Evolutionary conservation across 306 rosid genomes (phyloP), one percentile per base, ranked within the genome.

Genomic region (Prunus dulcis): DNA sequence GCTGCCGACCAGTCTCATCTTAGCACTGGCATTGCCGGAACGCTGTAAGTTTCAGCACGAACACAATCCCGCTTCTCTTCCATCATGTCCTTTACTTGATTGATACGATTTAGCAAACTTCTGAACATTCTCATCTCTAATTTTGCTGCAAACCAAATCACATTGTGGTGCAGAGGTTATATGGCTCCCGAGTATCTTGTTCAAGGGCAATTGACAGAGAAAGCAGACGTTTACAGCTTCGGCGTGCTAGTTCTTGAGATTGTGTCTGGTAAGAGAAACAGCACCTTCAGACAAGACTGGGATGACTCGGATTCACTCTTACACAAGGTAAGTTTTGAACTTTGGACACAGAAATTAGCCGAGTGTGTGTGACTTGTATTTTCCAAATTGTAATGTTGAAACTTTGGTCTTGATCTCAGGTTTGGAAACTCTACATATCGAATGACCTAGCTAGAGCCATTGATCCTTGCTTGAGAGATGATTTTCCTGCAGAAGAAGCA

Each of bases 101-200:
- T 38, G 43, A 38, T 38, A 6, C 9, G 43, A 38, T 2, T 6
- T 6, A 38, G 9, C 9, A 1, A 38, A 38, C 9, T 38, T 38
- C 43, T 38, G 43, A 38, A 38, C 43, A 12, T 15, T 57, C 6
- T 58, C 14, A 22, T 43, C 51, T 68, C 23, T 51, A 38, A 50
- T 63, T 60, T 34, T 76, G 67, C 19, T 49, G 27, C 9, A 38
- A 38, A 38, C 7, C 17, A 1, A 34, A 25, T 23, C 17, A 41
- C 43, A 8, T 27, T 51, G 61, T 72, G 47, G 45, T 28, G 20
- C 68, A 93, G 98, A 67, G 98, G 98, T 60, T 93, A 93, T 57
- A 93, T 93, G 97, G 98, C 98, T 55, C 97, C 98, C 0, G 98
- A 93, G 78, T 93, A 93, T 88, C 93, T 93, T 28, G 64, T 84